Conservation (phyloP, 768 basidiomycete species). For the Collybia sp. region DNA sequence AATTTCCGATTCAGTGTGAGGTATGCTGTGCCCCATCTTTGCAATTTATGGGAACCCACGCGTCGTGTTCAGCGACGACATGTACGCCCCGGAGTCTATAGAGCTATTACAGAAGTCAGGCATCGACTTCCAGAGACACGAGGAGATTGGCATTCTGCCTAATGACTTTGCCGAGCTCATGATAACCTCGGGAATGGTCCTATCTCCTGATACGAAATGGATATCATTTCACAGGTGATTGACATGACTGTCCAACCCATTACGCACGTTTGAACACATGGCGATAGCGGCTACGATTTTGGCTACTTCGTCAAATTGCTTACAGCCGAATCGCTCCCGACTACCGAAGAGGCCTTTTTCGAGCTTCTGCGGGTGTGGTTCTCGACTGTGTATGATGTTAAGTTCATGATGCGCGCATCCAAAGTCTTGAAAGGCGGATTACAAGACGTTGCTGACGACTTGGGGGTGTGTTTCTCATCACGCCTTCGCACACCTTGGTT, state of each 20-base stretch:
- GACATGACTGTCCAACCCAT: background rate
- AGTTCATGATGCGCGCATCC: constrained; percentile 87
- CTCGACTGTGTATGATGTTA: constrained; percentile 95
- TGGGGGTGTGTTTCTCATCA: constrained; percentile 60
- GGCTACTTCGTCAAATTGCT: constrained; percentile 97
- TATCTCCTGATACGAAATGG: constrained; percentile 89
- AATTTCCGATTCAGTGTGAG: constrained; percentile 92
- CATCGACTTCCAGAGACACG: constrained; percentile 91
- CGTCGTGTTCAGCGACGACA: constrained; percentile 70
- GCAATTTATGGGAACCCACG: background rate
- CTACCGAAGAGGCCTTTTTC: constrained; percentile 88
- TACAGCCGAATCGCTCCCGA: constrained; percentile 80
- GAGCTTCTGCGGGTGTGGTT: constrained; percentile 88
- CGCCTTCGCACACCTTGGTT: background rate
- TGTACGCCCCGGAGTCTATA: constrained; percentile 97
- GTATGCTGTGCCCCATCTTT: constrained; percentile 39
- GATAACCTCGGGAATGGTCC: constrained; percentile 93
- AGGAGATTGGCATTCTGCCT: constrained; percentile 86
- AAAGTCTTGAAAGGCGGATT: constrained; percentile 86
- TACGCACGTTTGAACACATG: background rate
- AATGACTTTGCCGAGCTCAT: constrained; percentile 96
- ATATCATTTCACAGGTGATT: constrained; percentile 95
- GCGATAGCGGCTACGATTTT: constrained; percentile 91
- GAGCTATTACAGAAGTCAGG: constrained; percentile 93
- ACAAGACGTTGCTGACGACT: constrained; percentile 94